Conservation (phyloP, 108 stramenopile genomes). For the Mediolabrus comicus region DNA sequence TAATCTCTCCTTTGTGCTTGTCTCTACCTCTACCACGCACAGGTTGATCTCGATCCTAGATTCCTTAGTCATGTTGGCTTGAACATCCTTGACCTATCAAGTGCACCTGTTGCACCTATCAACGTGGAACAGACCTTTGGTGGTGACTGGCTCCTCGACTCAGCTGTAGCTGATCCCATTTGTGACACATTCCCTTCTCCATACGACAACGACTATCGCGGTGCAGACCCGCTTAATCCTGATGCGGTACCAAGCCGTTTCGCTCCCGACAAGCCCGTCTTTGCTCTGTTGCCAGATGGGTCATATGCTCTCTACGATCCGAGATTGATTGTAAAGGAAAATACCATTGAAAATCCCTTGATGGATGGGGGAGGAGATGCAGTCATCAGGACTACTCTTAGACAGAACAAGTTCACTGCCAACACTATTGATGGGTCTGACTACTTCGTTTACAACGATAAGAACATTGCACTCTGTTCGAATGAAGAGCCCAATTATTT, state of each 20-base stretch:
- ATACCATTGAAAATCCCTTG: conserved; percentile 43
- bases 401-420: conserved; percentile 16
- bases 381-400: conserved; percentile 26
- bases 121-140: conserved; percentile 34
- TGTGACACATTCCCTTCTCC: conserved; percentile 37
- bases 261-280: conserved; percentile 34
- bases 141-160: conserved; percentile 30
- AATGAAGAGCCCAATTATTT: conserved; percentile 42
- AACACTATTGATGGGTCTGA: not conserved
- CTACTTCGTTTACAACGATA: conserved; percentile 29
- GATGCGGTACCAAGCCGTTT: conserved; percentile 32
- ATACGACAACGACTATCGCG: conserved; percentile 46
- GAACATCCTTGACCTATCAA: conserved; percentile 35
- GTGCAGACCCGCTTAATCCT: conserved; percentile 32
- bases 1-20: not conserved
- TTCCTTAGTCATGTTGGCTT: conserved; percentile 26
- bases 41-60: conserved; percentile 33
- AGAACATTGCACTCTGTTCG: conserved; percentile 40
- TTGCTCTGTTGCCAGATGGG: conserved; percentile 35
- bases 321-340: conserved; percentile 38
- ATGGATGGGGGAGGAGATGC: conserved; percentile 40
- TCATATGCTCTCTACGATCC: conserved; percentile 35
- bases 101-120: conserved; percentile 10
- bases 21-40: not conserved
- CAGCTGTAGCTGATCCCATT: conserved; percentile 21